A percentile compares a stretch with the other conserved stretches of the same genome.
phyloP scores from a whole-genome alignment of 768 basidiomycete genomes.

The Collybia nuda region DNA sequence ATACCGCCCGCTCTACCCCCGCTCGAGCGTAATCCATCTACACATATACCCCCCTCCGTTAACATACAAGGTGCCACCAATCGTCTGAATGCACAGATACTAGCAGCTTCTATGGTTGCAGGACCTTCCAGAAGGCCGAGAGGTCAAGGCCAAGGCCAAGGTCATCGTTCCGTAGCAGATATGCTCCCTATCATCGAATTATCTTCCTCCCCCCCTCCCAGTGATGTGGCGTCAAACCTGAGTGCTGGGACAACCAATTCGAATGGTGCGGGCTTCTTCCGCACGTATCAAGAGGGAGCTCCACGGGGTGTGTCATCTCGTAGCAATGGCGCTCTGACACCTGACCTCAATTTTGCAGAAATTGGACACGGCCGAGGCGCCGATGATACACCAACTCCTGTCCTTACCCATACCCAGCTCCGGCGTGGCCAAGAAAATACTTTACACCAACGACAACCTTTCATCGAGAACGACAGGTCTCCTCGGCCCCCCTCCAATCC shows the following conservation, averaged over 20 bases:
- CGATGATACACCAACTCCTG: slow-evolving; percentile 17
- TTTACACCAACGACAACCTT: slow-evolving; percentile 6
- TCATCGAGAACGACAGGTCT: slow-evolving; percentile 4
- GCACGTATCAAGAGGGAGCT: slow-evolving; percentile 49
- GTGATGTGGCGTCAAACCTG: slow-evolving; percentile 57
- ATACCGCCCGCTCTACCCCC: slow-evolving; percentile 13
- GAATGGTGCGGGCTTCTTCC: slow-evolving; percentile 58
- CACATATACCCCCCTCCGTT: slow-evolving; percentile 23
- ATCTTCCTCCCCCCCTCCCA: slow-evolving; percentile 57
- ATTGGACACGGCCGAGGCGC: slow-evolving; percentile 72
- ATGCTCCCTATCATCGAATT: slow-evolving; percentile 63
- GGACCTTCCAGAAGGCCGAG: slow-evolving; percentile 38
- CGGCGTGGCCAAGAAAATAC: slow-evolving; percentile 5
- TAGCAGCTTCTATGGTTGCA: slow-evolving; percentile 26
- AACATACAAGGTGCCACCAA: slow-evolving; percentile 32
- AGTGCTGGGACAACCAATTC: slow-evolving; percentile 54
- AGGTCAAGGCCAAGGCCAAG: slow-evolving; percentile 30
- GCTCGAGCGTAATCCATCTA: neutral
- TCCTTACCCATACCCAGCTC: slow-evolving; percentile 5
- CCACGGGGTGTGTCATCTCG: slow-evolving; percentile 31
- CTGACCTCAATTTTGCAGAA: slow-evolving; percentile 74
- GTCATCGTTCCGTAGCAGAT: slow-evolving; percentile 36
- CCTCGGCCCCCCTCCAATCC: neutral
- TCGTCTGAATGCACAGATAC: slow-evolving; percentile 35
- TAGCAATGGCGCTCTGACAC: slow-evolving; percentile 60